Percentiles rank a stretch among this genome's conserved stretches.
Evolutionary conservation across 371 early-diverging fungal species (phyloP).

Genomic region (Rozella allomycis): DNA sequence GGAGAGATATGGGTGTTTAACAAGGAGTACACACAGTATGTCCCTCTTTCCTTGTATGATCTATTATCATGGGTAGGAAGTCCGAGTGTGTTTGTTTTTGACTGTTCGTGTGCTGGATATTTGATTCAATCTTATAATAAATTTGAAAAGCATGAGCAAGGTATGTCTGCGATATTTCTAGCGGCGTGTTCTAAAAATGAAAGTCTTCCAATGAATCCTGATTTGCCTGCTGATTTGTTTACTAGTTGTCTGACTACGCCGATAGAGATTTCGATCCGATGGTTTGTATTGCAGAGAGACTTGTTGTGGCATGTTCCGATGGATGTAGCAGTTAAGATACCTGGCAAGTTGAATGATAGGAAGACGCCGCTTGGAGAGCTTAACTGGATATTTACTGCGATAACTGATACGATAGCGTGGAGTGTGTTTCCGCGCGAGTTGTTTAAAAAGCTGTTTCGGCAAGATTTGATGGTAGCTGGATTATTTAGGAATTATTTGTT

Average conservation of each 20-base stretch:
- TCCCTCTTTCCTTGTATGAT: conserved; percentile 75
- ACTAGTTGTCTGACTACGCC: conserved; percentile 89
- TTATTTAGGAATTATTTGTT: conserved; percentile 84
- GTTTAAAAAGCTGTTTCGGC: conserved; percentile 76
- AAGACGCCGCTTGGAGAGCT: conserved; percentile 85
- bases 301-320: conserved; percentile 41
- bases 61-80: conserved; percentile 83
- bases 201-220: conserved; percentile 72
- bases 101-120: conserved; percentile 79
- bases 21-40: conserved; percentile 87
- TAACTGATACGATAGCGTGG: conserved; percentile 98
- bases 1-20: conserved; percentile 98
- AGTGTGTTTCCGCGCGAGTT: conserved; percentile 55
- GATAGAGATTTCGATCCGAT: conserved; percentile 74
- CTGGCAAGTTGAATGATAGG: conserved; percentile 69
- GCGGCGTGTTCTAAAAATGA: conserved; percentile 75
- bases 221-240: conserved; percentile 86
- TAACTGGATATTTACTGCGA: conserved; percentile 94
- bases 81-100: conserved; percentile 85
- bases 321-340: conserved; percentile 67
- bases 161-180: conserved; percentile 43
- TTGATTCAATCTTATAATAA: conserved; percentile 66
- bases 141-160: conserved; percentile 44
- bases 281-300: conserved; percentile 71
- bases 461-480: conserved; percentile 85